Percentiles rank a stretch among this genome's conserved stretches.
These are phyloP conservation scores for Cryptococcus jaspeensis DNA, from an alignment of 1,284 basidiomycete species.

Conservation along the genomic window DNA sequence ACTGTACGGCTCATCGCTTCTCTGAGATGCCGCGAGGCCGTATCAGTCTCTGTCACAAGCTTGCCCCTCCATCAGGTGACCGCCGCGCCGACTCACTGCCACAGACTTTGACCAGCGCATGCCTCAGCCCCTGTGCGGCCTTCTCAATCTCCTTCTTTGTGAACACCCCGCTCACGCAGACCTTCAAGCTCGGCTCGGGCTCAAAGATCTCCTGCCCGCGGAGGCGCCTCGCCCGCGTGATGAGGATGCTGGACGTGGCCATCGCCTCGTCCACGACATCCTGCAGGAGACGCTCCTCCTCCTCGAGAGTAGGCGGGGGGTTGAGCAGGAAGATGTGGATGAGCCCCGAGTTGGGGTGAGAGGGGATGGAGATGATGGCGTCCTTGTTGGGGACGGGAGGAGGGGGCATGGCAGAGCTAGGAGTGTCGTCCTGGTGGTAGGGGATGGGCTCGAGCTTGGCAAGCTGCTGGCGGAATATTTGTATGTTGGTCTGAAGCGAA, in stretches of 20 bases:
- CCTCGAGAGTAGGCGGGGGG: slow-evolving; percentile 57
- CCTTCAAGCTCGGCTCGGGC: slow-evolving; percentile 77
- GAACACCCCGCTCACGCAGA: slow-evolving; percentile 75
- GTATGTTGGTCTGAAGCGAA: slow-evolving; percentile 76
- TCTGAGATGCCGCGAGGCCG: too few relatives aligned
- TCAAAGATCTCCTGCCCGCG: slow-evolving; percentile 80
- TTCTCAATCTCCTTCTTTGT: slow-evolving; percentile 89
- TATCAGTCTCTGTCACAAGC: too few relatives aligned
- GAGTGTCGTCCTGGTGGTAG: not conserved
- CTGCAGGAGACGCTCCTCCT: slow-evolving; percentile 76
- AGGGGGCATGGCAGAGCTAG: slow-evolving; percentile 4
- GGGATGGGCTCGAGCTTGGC: slow-evolving; percentile 60
- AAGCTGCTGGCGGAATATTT: slow-evolving; percentile 70
- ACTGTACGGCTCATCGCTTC: too few relatives aligned
- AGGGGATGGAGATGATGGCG: slow-evolving; percentile 78
- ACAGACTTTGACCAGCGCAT: slow-evolving; percentile 67
- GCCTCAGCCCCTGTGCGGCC: slow-evolving; percentile 72
- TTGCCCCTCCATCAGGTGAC: too few relatives aligned
- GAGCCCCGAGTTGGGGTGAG: slow-evolving; percentile 78
- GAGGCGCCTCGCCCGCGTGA: slow-evolving; percentile 77
- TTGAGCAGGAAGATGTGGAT: slow-evolving; percentile 74
- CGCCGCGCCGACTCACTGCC: slow-evolving; percentile 29
- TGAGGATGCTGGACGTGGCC: slow-evolving; percentile 67
- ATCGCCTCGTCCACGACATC: slow-evolving; percentile 83
- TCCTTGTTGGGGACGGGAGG: slow-evolving; percentile 31